These are phyloP conservation scores for Mediolabrus comicus DNA, from an alignment of 108 stramenopile genomes.

Conservation along the genomic window DNA sequence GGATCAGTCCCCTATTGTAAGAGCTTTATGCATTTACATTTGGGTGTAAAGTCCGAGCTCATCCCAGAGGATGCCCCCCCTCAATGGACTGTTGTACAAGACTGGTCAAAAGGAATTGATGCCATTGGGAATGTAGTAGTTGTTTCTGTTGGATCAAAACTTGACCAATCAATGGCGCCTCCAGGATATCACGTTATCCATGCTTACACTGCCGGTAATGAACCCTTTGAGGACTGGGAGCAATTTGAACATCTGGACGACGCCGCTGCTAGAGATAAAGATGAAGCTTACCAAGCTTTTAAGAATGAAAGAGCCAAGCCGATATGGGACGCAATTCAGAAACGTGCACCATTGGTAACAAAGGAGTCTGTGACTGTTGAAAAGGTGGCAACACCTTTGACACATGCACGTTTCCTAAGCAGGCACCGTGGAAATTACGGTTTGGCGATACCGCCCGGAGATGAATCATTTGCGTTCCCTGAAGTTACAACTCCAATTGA, in stretches of 20 bases:
- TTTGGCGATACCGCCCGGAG: constrained; percentile 38
- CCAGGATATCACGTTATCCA: constrained; percentile 92
- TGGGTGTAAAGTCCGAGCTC: constrained; percentile 85
- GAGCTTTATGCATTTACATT: constrained; percentile 92
- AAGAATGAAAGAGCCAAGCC: constrained; percentile 87
- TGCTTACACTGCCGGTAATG: constrained; percentile 90
- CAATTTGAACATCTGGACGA: constrained; percentile 67
- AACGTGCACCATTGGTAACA: constrained; percentile 83
- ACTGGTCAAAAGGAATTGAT: constrained; percentile 90
- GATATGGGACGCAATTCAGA: constrained; percentile 91
- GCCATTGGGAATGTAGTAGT: constrained; percentile 86
- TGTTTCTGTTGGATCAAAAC: constrained; percentile 75
- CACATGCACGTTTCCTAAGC: constrained; percentile 86
- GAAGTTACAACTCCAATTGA: constrained; percentile 46
- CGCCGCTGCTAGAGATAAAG: constrained; percentile 40
- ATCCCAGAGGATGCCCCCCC: constrained; percentile 88
- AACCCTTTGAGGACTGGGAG: constrained; percentile 87
- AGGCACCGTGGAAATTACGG: constrained; percentile 52
- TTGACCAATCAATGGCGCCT: constrained; percentile 87
- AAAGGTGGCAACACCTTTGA: constrained; percentile 85
- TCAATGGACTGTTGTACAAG: constrained; percentile 91
- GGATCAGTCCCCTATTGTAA: constrained; percentile 73
- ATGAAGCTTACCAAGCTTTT: constrained; percentile 78
- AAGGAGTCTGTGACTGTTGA: constrained; percentile 75
- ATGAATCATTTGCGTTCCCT: constrained; percentile 42